Evolutionary conservation across 75 land plant species (phyloP), one percentile per base, ranked within the genome.

Genomic region (Larix kaempferi): DNA sequence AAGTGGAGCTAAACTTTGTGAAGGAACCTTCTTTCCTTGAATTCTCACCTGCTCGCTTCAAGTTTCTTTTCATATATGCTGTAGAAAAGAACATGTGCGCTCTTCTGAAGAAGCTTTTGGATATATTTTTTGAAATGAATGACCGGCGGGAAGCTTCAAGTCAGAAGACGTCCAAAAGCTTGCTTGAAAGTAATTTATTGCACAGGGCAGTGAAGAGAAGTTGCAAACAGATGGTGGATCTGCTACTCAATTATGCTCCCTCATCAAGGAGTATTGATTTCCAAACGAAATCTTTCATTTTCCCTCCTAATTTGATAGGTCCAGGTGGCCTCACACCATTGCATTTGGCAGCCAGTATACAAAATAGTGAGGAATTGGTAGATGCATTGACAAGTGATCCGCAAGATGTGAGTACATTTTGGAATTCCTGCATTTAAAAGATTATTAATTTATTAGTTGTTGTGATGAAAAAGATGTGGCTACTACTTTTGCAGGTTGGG

Each of bases 161-260:
- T 44, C 49, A 44, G 58, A 84, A 88, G 19, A 79, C 82, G 11
- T 10, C 83, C 33, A 79, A 83, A 29, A 74, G 76, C 59, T 71
- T 92, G 27, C 74, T 73, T 23, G 92, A 88, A 76, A 59, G 81
- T 75, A 89, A 89, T 25, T 90, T 88, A 15, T 74, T 96, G 73
- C 88, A 82, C 80, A 55, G 92, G 79, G 96, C 96, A 61, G 94
- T 93, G 11, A 84, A 83, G 75, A 91, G 90, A 83, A 96, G 80
- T 62, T 87, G 87, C 80, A 85, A 82, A 76, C 72, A 76, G 19
- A 89, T 94, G 94, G 91, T 92, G 61, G 86, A 89, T 78, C 65
- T 96, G 76, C 88, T 93, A 2, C 41, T 96, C 37, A 60, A 86
- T 54, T 96, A 89, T 78, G 77, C 49, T 57, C 58, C 84, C 14